phyloP scores from a whole-genome alignment of 306 rosid species.

The Erythrophleum fordii region DNA sequence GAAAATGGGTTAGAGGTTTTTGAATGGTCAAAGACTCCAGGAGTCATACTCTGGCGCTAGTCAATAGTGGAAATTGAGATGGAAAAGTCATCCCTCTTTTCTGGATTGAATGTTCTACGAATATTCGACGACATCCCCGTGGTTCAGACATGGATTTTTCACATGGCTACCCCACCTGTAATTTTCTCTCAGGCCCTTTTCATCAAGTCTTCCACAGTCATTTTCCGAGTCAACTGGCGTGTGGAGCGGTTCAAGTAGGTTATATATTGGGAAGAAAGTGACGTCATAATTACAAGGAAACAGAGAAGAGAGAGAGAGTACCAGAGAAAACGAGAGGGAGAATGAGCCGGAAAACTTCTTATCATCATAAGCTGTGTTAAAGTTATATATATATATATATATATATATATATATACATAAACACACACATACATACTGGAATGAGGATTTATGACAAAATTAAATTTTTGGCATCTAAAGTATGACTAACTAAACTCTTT shows the following conservation, averaged over 20 bases:
- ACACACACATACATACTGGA: too few species aligned
- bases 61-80: not conserved
- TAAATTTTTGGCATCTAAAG: too few species aligned
- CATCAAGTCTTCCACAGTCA: conserved; percentile 22
- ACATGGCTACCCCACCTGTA: not conserved
- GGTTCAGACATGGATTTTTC: not conserved
- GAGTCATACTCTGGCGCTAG: not conserved
- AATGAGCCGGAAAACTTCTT: too few species aligned
- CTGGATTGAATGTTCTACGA: not conserved
- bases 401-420: too few species aligned
- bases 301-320: too few species aligned
- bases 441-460: too few species aligned
- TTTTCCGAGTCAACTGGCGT: conserved; percentile 38
- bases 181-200: conserved; percentile 1
- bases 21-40: not conserved
- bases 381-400: too few species aligned
- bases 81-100: not conserved
- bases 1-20: conserved; percentile 10
- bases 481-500: too few species aligned
- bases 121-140: not conserved
- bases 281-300: not conserved
- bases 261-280: not conserved
- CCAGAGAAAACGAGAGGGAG: too few species aligned
- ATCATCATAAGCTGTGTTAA: too few species aligned
- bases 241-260: not conserved